Evolutionary conservation across 2,329 filamentous ascomycete species (phyloP), one percentile per base, ranked within the genome.

Genomic region (Pezicula rhizophila): DNA sequence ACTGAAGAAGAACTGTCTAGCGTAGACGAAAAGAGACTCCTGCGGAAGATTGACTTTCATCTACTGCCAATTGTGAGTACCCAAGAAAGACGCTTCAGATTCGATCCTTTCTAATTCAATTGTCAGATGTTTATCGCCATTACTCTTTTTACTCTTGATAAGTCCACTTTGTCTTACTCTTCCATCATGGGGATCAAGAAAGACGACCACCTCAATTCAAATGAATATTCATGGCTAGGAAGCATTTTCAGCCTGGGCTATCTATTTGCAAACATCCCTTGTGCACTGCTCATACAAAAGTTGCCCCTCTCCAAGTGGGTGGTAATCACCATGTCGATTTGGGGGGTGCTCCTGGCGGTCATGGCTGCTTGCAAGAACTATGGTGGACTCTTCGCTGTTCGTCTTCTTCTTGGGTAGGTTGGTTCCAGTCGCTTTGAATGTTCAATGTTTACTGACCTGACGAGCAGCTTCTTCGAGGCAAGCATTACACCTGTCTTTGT

Each of bases 401-500:
- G 83, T 2, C 68, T 71, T 23, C 56, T 66, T 4, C 60, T 72
- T 4, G 70, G 35, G 35, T 38, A 15, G 8, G 35, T 38, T 18
- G 18, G n/a, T 38, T n/a, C 35, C 15, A 38, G 35, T 38, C 14
- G 4, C 8, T 38, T 23, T 23, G 23, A 1, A 10, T 4, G 8
- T 37, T 5, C 35, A 38, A 8, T 15, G n/a, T n/a, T 15, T 7
- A 15, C 7, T 18, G 8, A n/a, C 10, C 35, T 4, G 8, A 15
- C 18, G 15, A 15, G 3, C 35, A 38, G 80, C 85, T 59, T 78
- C 85, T 56, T 82, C 46, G 83, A 87, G 60, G 71, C 79, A 0
- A 79, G 80, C 0, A 80, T 85, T 2, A 84, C 80, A 1, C 83
- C 82, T 0, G 81, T 80, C 0, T 85, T 85, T 56, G 78, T 80